These are phyloP conservation scores for Eustoma russellianum DNA, from an alignment of 257 asterid genomes.

Conservation along the genomic window DNA sequence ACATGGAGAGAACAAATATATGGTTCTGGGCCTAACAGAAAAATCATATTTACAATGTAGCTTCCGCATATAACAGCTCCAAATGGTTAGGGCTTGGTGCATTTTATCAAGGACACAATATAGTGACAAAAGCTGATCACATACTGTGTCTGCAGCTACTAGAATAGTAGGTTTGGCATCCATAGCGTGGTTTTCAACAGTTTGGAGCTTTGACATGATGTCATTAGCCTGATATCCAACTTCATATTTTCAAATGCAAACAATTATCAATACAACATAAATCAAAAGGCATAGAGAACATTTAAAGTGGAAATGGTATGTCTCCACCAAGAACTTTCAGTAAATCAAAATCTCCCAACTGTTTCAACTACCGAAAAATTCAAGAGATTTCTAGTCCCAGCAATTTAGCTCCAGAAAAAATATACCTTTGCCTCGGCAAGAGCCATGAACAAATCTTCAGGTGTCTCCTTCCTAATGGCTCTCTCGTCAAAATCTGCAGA, in stretches of 20 bases:
- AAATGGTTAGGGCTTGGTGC: conserved; percentile 1
- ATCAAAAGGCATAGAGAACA: background rate
- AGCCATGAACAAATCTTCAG: conserved; percentile 87
- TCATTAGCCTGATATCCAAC: conserved; percentile 72
- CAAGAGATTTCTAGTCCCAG: too few species aligned
- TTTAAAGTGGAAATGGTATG: background rate
- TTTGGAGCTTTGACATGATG: conserved; percentile 45
- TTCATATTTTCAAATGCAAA: conserved; percentile 13
- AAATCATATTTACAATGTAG: background rate
- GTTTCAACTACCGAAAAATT: too few species aligned
- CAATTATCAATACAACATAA: conserved; percentile 3
- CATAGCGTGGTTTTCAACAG: conserved; percentile 31
- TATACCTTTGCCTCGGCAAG: conserved; percentile 89
- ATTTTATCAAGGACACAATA: background rate
- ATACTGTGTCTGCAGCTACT: conserved; percentile 82
- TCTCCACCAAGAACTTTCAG: too few species aligned
- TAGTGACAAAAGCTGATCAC: conserved; percentile 17
- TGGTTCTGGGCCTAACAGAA: background rate
- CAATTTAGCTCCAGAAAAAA: background rate
- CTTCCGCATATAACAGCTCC: conserved; percentile 6
- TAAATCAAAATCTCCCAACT: too few species aligned
- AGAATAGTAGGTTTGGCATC: conserved; percentile 48
- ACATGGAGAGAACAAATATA: background rate
- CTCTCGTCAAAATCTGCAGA: conserved; percentile 94
- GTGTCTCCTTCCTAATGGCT: conserved; percentile 73